A percentile compares a stretch with the other conserved stretches of the same genome.
Conservation (phyloP, 2,329 filamentous ascomycete genomes). For the Bipolaris oryzae region DNA sequence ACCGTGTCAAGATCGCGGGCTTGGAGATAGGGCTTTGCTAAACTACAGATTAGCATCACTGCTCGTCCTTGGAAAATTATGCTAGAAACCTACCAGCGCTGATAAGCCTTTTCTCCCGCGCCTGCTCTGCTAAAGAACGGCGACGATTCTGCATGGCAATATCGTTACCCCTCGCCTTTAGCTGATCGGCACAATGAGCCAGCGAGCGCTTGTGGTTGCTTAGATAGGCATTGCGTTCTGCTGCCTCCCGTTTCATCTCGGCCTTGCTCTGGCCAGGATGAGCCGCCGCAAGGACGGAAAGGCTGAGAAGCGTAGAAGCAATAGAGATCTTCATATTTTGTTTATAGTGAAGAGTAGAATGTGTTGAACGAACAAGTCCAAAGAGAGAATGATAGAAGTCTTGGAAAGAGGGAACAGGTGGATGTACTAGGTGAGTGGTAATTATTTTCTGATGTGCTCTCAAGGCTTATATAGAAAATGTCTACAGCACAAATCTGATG, state of each 20-base stretch:
- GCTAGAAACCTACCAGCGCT: not conserved
- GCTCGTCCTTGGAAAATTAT: not conserved
- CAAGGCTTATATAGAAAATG: not conserved
- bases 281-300: not conserved
- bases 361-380: not conserved
- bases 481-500: not conserved
- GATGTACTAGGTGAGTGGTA: not conserved
- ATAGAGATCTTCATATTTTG: not conserved
- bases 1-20: conserved; percentile 38
- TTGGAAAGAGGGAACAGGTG: not conserved
- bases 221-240: not conserved
- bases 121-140: conserved; percentile 46
- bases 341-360: not conserved
- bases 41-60: conserved; percentile 10
- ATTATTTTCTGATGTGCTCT: no score
- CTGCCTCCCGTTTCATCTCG: conserved; percentile 6
- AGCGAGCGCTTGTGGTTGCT: not conserved
- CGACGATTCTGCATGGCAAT: conserved; percentile 41
- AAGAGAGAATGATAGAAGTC: not conserved
- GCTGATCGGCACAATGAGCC: not conserved
- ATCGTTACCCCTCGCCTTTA: conserved; percentile 1
- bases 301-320: not conserved
- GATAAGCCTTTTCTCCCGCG: conserved; percentile 49
- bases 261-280: not conserved
- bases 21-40: conserved; percentile 36